These are phyloP conservation scores for Heliamphora pulchella DNA, from an alignment of 179 eudicot species.

Conservation along the genomic window DNA sequence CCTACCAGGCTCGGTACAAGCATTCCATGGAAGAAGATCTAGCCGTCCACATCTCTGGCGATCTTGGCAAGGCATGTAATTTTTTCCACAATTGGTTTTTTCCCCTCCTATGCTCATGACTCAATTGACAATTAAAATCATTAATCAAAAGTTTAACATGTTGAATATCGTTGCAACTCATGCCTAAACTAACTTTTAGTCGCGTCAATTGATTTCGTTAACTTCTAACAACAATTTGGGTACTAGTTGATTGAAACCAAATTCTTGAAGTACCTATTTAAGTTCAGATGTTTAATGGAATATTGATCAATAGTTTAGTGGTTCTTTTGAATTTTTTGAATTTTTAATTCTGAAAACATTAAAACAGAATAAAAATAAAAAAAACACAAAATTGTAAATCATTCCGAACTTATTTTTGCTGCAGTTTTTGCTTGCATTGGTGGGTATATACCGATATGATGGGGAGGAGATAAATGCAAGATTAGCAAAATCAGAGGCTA, in stretches of 20 bases:
- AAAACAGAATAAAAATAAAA: no score
- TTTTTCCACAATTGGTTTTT: not conserved
- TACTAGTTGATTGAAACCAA: no score
- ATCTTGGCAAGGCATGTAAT: conserved; percentile 52
- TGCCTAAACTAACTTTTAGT: no score
- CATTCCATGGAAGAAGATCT: conserved; percentile 71
- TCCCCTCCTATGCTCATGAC: not conserved
- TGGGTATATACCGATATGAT: conserved; percentile 59
- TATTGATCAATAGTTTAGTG: not conserved
- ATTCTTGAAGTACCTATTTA: no score
- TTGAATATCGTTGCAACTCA: no score
- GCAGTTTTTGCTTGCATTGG: conserved; percentile 67
- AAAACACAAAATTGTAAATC: no score
- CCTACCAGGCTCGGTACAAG: conserved; percentile 57
- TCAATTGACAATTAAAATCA: not conserved
- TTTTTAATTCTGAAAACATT: no score
- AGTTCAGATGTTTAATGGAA: no score
- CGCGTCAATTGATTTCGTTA: no score
- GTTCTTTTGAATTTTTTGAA: not conserved
- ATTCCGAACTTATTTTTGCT: conserved; percentile 3
- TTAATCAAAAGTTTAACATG: not conserved
- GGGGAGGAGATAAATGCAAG: conserved; percentile 46
- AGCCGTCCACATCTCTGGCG: conserved; percentile 49
- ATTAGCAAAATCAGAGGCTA: conserved; percentile 61
- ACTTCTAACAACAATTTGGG: no score